These are phyloP conservation scores for Leptosphaerulina australis DNA, from an alignment of 2,329 filamentous ascomycete species.

Conservation along the genomic window DNA sequence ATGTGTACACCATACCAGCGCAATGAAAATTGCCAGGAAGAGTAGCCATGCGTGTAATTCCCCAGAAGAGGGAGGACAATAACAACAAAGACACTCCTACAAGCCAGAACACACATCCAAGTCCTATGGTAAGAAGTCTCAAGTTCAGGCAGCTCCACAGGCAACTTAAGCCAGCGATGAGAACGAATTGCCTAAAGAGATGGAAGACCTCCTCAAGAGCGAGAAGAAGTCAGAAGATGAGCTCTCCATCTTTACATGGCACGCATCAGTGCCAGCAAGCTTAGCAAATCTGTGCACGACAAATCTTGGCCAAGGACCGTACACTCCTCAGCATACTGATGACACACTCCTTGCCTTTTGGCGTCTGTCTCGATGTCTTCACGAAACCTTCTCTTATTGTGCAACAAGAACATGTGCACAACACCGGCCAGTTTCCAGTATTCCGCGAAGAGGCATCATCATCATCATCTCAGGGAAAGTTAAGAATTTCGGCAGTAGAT, in stretches of 20 bases:
- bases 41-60: conserved; percentile 19
- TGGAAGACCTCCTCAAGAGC: conserved; percentile 20
- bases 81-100: conserved; percentile 17
- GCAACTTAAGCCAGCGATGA: neutral
- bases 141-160: neutral
- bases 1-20: neutral
- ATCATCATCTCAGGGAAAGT: neutral
- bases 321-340: neutral
- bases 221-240: conserved; percentile 10
- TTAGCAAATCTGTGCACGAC: neutral
- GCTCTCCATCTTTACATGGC: neutral
- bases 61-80: conserved; percentile 28
- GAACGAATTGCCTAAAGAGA: conserved; percentile 17
- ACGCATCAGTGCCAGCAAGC: neutral
- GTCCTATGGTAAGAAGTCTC: conserved; percentile 22
- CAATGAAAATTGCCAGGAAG: conserved; percentile 17
- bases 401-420: neutral
- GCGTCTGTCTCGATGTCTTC: neutral
- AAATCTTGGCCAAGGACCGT: neutral
- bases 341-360: neutral
- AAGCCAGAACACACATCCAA: conserved; percentile 29
- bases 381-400: neutral
- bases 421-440: neutral
- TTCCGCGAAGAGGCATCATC: neutral
- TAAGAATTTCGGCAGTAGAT: neutral